phyloP scores from a whole-genome alignment of 2,329 filamentous ascomycete species.

The Alternaria rosae region DNA sequence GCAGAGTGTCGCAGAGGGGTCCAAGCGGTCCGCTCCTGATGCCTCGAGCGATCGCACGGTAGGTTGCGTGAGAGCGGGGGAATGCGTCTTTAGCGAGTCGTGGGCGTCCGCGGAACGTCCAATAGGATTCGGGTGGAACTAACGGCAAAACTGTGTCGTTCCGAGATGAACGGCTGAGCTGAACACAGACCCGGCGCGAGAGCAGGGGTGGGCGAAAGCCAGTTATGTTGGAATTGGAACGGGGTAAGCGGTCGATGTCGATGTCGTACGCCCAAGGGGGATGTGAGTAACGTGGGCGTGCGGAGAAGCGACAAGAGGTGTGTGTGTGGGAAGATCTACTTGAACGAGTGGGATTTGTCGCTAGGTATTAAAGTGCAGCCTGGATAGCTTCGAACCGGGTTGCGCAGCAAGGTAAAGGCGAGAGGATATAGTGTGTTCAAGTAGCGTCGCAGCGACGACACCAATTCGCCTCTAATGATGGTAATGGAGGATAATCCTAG shows the following conservation, averaged over 20 bases:
- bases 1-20: conserved; percentile 28
- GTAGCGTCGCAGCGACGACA: conserved; percentile 41
- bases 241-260: conserved; percentile 18
- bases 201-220: conserved; percentile 20
- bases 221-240: conserved; percentile 18
- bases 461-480: conserved; percentile 40
- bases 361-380: conserved; percentile 41
- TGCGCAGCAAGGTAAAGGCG: conserved; percentile 41
- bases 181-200: conserved; percentile 22
- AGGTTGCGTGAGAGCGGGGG: conserved; percentile 44
- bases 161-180: conserved; percentile 28
- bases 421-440: conserved; percentile 44
- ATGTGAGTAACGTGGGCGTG: conserved; percentile 30
- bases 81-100: conserved; percentile 46
- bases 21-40: conserved; percentile 34
- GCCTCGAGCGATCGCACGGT: conserved; percentile 42
- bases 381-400: conserved; percentile 27
- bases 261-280: conserved; percentile 29
- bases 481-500: conserved; percentile 40
- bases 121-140: conserved; percentile 37
- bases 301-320: conserved; percentile 29
- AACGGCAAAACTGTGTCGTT: conserved; percentile 35
- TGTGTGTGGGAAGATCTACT: conserved; percentile 41
- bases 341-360: conserved; percentile 45
- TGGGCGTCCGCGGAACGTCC: conserved; percentile 34